Conservation (phyloP, 345 rosid species). For the Populus alba region DNA sequence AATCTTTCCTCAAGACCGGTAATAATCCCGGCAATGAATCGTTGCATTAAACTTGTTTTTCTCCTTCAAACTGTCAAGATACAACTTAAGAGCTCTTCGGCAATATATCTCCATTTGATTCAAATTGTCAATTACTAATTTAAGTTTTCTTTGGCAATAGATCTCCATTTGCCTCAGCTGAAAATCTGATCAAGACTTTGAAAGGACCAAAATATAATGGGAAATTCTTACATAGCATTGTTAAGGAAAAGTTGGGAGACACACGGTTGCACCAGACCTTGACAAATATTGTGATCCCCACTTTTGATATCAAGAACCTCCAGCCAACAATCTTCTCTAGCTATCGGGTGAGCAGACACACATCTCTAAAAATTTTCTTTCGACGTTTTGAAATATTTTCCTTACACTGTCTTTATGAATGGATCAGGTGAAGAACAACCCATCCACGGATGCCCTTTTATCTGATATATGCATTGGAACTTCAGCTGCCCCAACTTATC, state of each 20-base stretch:
- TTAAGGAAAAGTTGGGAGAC: slow-evolving; percentile 48
- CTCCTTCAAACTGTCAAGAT: not conserved
- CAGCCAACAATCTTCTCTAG: slow-evolving; percentile 65
- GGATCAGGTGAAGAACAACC: slow-evolving; percentile 35
- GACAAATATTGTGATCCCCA: slow-evolving; percentile 69
- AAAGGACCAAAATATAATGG: slow-evolving; percentile 66
- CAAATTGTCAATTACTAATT: not conserved
- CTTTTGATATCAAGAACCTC: slow-evolving; percentile 64
- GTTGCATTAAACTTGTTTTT: not conserved
- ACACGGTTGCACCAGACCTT: slow-evolving; percentile 49
- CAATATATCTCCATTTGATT: slow-evolving; percentile 23
- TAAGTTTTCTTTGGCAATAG: not conserved
- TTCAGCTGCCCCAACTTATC: slow-evolving; percentile 69
- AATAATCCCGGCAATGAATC: not conserved
- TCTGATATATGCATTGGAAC: slow-evolving; percentile 31
- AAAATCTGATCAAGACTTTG: slow-evolving; percentile 38
- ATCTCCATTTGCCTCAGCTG: slow-evolving; percentile 25
- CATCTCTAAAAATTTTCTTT: not conserved
- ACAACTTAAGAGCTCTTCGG: no score
- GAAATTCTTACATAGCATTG: slow-evolving; percentile 41
- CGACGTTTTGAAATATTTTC: no score
- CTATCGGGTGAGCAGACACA: slow-evolving; percentile 33
- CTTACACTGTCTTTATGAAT: not conserved
- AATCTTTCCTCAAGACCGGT: slow-evolving; percentile 15
- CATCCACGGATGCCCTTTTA: slow-evolving; percentile 15